Percentiles rank a stretch among this genome's conserved stretches.
These are phyloP conservation scores for Rhododendron kiyosumense DNA, from an alignment of 148 eudicot genomes.

Conservation along the genomic window DNA sequence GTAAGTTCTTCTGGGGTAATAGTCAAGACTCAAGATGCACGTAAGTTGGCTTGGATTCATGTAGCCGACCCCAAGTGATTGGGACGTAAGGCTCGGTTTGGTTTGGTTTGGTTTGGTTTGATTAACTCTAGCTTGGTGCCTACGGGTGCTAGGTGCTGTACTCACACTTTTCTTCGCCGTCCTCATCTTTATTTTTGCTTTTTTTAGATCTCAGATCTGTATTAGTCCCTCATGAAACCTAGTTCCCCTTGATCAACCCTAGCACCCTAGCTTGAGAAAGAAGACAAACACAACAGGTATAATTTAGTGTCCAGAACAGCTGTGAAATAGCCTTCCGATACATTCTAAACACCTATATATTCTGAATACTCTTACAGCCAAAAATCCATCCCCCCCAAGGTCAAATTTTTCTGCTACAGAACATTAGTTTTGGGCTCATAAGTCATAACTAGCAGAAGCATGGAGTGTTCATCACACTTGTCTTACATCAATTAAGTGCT, in stretches of 20 bases:
- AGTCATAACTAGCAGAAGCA: too few relatives aligned
- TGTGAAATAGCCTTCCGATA: not conserved
- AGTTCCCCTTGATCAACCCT: not conserved
- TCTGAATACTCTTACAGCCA: not conserved
- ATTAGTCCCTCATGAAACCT: not conserved
- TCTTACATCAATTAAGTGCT: too few relatives aligned
- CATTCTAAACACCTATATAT: not conserved
- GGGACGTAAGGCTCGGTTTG: too few relatives aligned
- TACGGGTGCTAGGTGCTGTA: not conserved
- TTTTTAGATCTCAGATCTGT: not conserved
- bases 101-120: too few relatives aligned
- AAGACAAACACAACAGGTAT: not conserved
- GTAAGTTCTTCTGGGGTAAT: not conserved
- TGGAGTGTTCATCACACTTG: too few relatives aligned
- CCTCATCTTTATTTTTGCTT: not conserved
- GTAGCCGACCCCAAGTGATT: too few relatives aligned
- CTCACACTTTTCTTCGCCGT: not conserved
- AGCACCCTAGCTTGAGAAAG: not conserved
- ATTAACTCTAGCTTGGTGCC: not conserved
- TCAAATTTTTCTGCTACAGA: too few relatives aligned
- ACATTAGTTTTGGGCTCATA: too few relatives aligned
- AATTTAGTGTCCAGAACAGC: not conserved
- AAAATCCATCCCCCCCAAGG: too few relatives aligned
- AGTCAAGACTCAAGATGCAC: not conserved
- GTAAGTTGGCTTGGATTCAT: not conserved